Evolutionary conservation across 805 yeast species (phyloP).

Genomic region (Torulaspora maleeae): DNA sequence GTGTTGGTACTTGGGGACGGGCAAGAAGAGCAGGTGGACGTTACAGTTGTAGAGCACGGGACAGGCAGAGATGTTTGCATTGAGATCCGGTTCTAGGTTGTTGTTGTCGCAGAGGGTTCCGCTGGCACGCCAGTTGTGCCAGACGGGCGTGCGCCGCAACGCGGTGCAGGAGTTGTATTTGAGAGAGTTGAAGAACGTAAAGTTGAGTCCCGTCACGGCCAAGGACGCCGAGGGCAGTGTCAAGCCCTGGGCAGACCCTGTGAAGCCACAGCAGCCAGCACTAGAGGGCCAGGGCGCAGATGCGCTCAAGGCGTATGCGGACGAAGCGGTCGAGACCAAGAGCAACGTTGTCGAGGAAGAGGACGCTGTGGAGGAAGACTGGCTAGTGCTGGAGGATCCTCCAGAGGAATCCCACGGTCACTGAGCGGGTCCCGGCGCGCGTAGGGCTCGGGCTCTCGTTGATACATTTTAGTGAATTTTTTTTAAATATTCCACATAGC

Average conservation of each 20-base stretch:
- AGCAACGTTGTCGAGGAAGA: conserved; percentile 26
- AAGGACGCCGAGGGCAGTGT: conserved; percentile 75
- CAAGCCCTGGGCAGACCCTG: conserved; percentile 78
- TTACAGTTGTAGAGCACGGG: too few species aligned
- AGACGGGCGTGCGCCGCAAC: conserved; percentile 41
- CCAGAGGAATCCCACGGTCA: conserved; percentile 43
- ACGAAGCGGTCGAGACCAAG: conserved; percentile 69
- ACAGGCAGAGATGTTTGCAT: conserved; percentile 2
- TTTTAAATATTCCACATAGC: conserved; percentile 6
- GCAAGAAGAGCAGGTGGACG: neutral
- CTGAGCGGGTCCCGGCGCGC: neutral
- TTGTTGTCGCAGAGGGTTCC: conserved; percentile 2
- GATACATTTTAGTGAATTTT: conserved; percentile 9
- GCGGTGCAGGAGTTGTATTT: conserved; percentile 78
- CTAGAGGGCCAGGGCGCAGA: conserved; percentile 63
- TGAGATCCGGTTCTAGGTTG: conserved; percentile 5
- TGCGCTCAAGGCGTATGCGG: conserved; percentile 63
- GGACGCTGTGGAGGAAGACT: conserved; percentile 47
- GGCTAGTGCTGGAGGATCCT: conserved; percentile 75
- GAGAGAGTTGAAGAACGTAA: conserved; percentile 81
- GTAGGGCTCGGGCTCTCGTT: conserved; percentile 1
- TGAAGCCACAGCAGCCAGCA: conserved; percentile 69
- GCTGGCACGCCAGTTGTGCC: conserved; percentile 11
- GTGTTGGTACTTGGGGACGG: neutral
- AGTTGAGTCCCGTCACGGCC: conserved; percentile 71